phyloP scores from a whole-genome alignment of 2,329 filamentous ascomycete genomes.

The Fusarium metavorans region DNA sequence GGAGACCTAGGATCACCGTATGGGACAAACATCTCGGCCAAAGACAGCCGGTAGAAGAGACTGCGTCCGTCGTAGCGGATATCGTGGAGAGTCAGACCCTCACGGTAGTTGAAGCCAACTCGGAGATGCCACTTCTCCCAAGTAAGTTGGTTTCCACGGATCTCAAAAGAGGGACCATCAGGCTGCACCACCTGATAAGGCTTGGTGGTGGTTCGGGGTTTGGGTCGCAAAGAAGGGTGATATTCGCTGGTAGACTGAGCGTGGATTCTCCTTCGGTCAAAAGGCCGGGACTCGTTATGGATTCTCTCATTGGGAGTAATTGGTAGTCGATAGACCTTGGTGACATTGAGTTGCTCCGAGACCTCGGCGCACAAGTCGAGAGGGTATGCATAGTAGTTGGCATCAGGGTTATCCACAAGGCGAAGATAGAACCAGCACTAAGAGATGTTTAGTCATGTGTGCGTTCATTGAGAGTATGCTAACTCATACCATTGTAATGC shows the following conservation, averaged over 20 bases:
- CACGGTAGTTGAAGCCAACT: conserved; percentile 76
- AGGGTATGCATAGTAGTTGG: conserved; percentile 68
- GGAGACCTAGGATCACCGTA: conserved; percentile 66
- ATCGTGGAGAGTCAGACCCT: conserved; percentile 77
- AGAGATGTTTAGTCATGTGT: no score
- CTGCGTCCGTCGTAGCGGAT: conserved; percentile 73
- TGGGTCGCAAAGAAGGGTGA: conserved; percentile 45
- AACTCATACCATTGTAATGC: no score
- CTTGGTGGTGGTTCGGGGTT: conserved; percentile 45
- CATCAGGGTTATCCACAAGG: conserved; percentile 56
- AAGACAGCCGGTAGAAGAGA: conserved; percentile 72
- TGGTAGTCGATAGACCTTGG: conserved; percentile 61
- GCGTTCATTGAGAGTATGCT: no score
- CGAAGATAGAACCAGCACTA: conserved; percentile 47
- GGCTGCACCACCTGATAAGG: conserved; percentile 49
- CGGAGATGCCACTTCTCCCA: conserved; percentile 77
- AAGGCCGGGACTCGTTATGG: conserved; percentile 48
- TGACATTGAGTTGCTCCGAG: conserved; percentile 58
- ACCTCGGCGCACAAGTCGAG: conserved; percentile 64
- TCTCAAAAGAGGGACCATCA: conserved; percentile 50
- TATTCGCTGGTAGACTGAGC: conserved; percentile 56
- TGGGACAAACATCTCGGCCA: conserved; percentile 76
- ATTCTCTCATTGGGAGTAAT: conserved; percentile 46
- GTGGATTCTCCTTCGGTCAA: conserved; percentile 57
- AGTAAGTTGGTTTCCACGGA: conserved; percentile 57